Conservation (phyloP, 768 basidiomycete species). For the Suillus subaureus region DNA sequence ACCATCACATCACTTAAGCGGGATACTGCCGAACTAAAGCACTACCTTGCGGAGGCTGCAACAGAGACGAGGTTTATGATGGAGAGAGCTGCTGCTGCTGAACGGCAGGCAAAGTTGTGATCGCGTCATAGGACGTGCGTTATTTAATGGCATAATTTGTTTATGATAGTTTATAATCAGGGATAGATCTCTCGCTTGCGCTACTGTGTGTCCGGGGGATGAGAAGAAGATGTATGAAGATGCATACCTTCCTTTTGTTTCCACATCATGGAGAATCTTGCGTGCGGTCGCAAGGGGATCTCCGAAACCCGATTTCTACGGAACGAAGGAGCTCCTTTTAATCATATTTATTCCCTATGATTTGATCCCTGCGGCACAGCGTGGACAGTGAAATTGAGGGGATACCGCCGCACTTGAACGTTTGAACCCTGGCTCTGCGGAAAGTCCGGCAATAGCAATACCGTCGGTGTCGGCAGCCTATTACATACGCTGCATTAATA, state of each 20-base stretch:
- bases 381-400: not conserved
- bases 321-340: constrained; percentile 9
- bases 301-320: constrained; percentile 10
- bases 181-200: not conserved
- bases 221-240: constrained; percentile 6
- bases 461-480: not conserved
- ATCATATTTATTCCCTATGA: not conserved
- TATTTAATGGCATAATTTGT: constrained; percentile 7
- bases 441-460: not conserved
- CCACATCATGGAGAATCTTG: constrained; percentile 5
- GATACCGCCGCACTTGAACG: not conserved
- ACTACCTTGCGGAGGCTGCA: constrained; percentile 80
- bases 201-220: not conserved
- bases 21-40: constrained; percentile 54
- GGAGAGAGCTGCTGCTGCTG: constrained; percentile 58
- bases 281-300: constrained; percentile 8
- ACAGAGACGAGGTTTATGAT: constrained; percentile 77
- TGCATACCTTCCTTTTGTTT: not conserved
- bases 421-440: not conserved
- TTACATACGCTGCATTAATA: not conserved
- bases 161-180: not conserved
- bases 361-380: not conserved
- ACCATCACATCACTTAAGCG: constrained; percentile 78
- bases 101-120: constrained; percentile 39
- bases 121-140: not conserved